Percentiles rank a stretch among this genome's conserved stretches.
Conservation (phyloP, 257 asterid genomes). For the Penstemon barbatus region DNA sequence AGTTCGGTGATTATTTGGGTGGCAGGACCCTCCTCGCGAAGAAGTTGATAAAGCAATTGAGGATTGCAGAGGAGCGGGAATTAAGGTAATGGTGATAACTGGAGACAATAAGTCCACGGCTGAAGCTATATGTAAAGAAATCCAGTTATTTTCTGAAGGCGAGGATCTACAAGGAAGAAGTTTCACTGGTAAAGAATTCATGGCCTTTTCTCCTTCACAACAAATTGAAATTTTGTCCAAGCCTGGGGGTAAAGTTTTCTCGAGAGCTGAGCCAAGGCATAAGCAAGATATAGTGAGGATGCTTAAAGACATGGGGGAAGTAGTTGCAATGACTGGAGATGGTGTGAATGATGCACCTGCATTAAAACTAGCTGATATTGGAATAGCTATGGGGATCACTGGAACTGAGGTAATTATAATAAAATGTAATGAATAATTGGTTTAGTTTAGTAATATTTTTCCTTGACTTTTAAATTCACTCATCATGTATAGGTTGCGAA, state of each 20-base stretch:
- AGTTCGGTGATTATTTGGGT: not conserved
- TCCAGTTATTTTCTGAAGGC: conserved; percentile 53
- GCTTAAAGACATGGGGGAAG: conserved; percentile 77
- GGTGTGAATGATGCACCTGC: conserved; percentile 99
- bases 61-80: conserved; percentile 84
- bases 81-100: conserved; percentile 84
- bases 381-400: conserved; percentile 92
- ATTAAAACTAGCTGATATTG: conserved; percentile 84
- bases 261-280: conserved; percentile 91
- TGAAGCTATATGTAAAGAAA: conserved; percentile 84
- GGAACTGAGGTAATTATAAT: conserved; percentile 73
- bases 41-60: conserved; percentile 75
- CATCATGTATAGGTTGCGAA: conserved; percentile 67
- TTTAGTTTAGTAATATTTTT: too few species aligned
- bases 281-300: conserved; percentile 90
- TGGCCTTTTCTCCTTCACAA: conserved; percentile 62
- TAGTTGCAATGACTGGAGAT: conserved; percentile 98
- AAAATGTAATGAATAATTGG: not conserved
- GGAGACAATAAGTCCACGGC: conserved; percentile 98
- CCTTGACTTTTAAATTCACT: too few species aligned
- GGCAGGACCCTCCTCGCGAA: conserved; percentile 94
- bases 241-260: conserved; percentile 80
- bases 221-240: conserved; percentile 58
- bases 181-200: conserved; percentile 80
- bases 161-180: conserved; percentile 63